Percentiles rank a stretch among this genome's conserved stretches.
phyloP scores from a whole-genome alignment of 2,329 filamentous ascomycete genomes.

The Helotiales sp. region DNA sequence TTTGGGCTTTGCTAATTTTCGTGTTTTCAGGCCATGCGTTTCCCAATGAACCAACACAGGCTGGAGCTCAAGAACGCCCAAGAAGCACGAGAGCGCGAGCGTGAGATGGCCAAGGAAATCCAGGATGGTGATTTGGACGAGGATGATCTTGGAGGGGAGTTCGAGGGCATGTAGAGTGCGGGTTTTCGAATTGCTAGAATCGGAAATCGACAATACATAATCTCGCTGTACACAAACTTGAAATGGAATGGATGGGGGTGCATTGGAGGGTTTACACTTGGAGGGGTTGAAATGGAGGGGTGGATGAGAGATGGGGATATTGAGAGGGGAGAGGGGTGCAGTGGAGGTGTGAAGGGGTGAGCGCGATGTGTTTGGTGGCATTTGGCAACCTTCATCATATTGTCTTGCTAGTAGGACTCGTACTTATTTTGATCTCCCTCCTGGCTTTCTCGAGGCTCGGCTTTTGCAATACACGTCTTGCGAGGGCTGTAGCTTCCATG shows the following conservation, averaged over 20 bases:
- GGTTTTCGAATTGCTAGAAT: not conserved
- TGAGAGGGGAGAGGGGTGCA: not conserved
- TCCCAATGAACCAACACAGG: constrained; percentile 98
- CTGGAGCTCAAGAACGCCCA: constrained; percentile 97
- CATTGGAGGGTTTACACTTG: not conserved
- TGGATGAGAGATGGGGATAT: not conserved
- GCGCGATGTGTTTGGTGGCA: constrained; percentile 31
- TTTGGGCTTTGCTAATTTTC: constrained; percentile 18
- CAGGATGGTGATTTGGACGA: constrained; percentile 97
- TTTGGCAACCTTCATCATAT: constrained; percentile 32
- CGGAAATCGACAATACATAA: not conserved
- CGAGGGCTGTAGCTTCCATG: not conserved
- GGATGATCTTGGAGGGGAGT: constrained; percentile 93
- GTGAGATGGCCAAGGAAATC: constrained; percentile 98
- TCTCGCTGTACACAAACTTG: constrained; percentile 33
- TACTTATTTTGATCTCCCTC: constrained; percentile 26
- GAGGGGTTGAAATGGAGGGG: not conserved
- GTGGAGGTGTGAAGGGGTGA: not conserved
- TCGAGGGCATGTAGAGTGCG: constrained; percentile 89
- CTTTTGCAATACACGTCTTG: not conserved
- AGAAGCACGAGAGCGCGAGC: constrained; percentile 94
- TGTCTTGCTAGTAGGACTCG: constrained; percentile 38
- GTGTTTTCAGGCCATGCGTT: constrained; percentile 81
- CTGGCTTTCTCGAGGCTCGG: not conserved
- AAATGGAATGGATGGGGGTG: constrained; percentile 12